Conservation (phyloP, 1,139 yeast genomes). For the Geotrichum carabidarum region DNA sequence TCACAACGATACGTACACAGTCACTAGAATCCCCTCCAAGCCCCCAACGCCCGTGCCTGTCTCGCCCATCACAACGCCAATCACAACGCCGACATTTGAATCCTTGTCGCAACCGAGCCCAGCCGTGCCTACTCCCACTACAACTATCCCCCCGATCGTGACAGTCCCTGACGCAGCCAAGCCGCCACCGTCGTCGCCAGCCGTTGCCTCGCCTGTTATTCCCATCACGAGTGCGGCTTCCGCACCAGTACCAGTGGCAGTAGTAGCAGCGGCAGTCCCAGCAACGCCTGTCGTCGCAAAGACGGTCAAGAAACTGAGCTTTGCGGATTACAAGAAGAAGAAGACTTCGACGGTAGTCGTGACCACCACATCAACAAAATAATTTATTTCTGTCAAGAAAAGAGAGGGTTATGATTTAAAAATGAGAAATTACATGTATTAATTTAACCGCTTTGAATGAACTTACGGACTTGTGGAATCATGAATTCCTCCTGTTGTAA, state of each 20-base stretch:
- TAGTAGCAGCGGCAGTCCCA: background rate
- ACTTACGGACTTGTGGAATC: no score
- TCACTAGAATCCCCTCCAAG: constrained; percentile 5
- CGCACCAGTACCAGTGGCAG: background rate
- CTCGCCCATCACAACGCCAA: constrained; percentile 8
- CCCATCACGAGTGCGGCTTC: background rate
- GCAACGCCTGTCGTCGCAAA: constrained; percentile 29
- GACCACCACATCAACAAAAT: background rate
- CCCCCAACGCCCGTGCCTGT: constrained; percentile 13
- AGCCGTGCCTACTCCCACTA: no score
- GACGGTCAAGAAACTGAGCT: constrained; percentile 62
- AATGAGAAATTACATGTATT: no score
- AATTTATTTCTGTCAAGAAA: background rate
- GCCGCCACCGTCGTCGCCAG: background rate
- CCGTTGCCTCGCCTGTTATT: background rate
- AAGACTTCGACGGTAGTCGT: constrained; percentile 36
- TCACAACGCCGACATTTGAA: constrained; percentile 5
- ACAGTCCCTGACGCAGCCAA: no score
- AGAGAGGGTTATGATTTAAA: no score
- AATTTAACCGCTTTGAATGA: no score
- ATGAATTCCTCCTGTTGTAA: no score
- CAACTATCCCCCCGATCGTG: no score
- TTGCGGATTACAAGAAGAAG: constrained; percentile 78
- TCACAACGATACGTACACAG: constrained; percentile 4
- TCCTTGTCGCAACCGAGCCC: background rate